Conservation (phyloP, 2,329 filamentous ascomycete genomes). For the Fusarium irregulare region DNA sequence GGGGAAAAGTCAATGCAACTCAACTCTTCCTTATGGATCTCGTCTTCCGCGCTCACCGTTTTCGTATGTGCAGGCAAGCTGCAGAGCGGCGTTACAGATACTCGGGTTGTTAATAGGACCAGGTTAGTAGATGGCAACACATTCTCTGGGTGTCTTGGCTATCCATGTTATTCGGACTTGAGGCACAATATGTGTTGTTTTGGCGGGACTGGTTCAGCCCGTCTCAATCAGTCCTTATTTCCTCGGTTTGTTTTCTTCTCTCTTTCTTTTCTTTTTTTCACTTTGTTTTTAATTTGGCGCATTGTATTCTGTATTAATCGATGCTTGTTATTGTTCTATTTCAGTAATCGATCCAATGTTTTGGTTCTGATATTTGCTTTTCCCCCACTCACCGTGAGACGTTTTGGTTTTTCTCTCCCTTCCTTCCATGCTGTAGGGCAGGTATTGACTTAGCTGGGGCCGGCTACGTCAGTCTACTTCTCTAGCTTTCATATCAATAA, state of each 20-base stretch:
- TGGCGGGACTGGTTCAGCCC: not conserved
- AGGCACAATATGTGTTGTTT: not conserved
- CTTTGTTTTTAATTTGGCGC: not conserved
- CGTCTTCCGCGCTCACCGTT: slow-evolving; percentile 39
- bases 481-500: slow-evolving; percentile 3
- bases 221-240: not conserved
- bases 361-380: not conserved
- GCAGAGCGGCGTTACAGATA: slow-evolving; percentile 32
- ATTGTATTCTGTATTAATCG: not conserved
- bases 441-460: not conserved
- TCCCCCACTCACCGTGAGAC: not conserved
- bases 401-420: slow-evolving; percentile 1
- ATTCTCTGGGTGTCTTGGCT: not conserved
- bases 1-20: not conserved
- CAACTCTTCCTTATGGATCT: slow-evolving; percentile 10
- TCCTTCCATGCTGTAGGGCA: not conserved
- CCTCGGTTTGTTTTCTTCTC: not conserved
- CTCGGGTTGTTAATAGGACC: slow-evolving; percentile 11
- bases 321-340: not conserved
- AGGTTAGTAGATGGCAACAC: not conserved
- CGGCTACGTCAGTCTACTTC: slow-evolving; percentile 17
- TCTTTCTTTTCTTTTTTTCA: slow-evolving; percentile 1
- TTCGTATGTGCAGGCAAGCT: slow-evolving; percentile 39
- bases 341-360: not conserved
- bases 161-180: not conserved